phyloP scores from a whole-genome alignment of 441 rosid species.

The Raphanus hybrid region DNA sequence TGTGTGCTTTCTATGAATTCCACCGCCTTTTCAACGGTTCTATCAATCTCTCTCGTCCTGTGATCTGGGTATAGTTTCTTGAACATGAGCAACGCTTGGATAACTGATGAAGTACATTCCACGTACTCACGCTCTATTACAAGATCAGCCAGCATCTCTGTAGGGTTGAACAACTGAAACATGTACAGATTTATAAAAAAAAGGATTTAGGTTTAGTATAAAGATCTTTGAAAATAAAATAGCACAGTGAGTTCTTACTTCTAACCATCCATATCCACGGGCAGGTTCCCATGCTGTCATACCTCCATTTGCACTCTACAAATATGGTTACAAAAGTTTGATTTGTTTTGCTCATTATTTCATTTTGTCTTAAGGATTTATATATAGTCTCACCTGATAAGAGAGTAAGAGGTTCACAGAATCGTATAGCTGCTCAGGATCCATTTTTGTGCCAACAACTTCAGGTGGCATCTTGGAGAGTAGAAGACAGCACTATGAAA shows the following conservation, averaged over 20 bases:
- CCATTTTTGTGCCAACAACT: constrained; percentile 69
- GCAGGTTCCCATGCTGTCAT: constrained; percentile 79
- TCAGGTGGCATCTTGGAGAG: constrained; percentile 69
- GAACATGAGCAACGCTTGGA: constrained; percentile 58
- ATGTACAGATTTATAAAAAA: neutral
- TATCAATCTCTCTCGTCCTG: constrained; percentile 60
- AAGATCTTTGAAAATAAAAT: neutral
- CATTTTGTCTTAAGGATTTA: neutral
- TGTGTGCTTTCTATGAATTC: constrained; percentile 51
- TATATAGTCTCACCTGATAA: constrained; percentile 48
- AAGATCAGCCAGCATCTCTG: constrained; percentile 67
- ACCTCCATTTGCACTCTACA: constrained; percentile 78
- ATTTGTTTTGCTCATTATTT: neutral
- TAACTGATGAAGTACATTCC: constrained; percentile 73
- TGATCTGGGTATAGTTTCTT: constrained; percentile 62
- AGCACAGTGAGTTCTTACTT: constrained; percentile 46
- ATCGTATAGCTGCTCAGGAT: constrained; percentile 56
- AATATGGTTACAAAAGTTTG: neutral
- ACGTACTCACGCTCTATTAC: constrained; percentile 76
- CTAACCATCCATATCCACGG: constrained; percentile 71
- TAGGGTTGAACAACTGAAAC: constrained; percentile 67
- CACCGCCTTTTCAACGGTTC: constrained; percentile 47
- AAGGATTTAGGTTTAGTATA: neutral
- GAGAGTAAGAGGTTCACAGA: constrained; percentile 65
- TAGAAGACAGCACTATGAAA: constrained; percentile 63